Evolutionary conservation across 2,329 filamentous ascomycete species (phyloP), one percentile per base, ranked within the genome.

Genomic region (Dactylella cylindrospora): DNA sequence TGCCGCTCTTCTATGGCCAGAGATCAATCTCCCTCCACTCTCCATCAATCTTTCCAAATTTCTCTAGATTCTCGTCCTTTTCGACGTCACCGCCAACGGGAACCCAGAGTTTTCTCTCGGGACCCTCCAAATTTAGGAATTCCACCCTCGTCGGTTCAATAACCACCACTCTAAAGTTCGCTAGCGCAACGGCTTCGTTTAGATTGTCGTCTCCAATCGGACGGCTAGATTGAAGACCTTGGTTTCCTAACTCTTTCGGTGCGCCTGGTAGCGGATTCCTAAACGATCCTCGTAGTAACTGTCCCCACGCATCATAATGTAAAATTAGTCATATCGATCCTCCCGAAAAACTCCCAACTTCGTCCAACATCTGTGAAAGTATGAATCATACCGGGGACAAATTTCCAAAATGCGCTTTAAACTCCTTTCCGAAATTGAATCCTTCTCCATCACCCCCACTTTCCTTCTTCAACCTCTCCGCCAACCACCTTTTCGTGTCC

Each of bases 371-470:
- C 33, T 35, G 6, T 15, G 5, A 7, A 15, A 13, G 12, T 6
- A 7, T 15, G 13, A 38, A 38, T 15, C 33, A 38, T 19, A 19
- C 75, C 5, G 91, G 90, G 67, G 81, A 85, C 67, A 93, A 74
- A 72, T 95, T 96, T 17, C 90, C 91, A 80, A 96, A 97, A 71
- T 91, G 87, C 41, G 82, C 88, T 45, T 87, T 90, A 36, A 96
- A 73, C 74, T 95, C 90, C 65, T 77, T 84, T 38, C 76, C 75
- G 84, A 89, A 96, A 68, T 80, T 85, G 88, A 90, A 95, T 0
- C 76, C 74, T n/a, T 71, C 72, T 32, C 76, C 73, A 8, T 47
- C 25, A 8, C 46, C 51, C n/a, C 40, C 59, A 22, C 36, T 13
- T 0, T 52, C 45, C 3, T 33, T 52, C 12, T 36, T 36, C 7